Evolutionary conservation across 2,329 filamentous ascomycete genomes (phyloP).

Genomic region (Epichloe gansuensis): DNA sequence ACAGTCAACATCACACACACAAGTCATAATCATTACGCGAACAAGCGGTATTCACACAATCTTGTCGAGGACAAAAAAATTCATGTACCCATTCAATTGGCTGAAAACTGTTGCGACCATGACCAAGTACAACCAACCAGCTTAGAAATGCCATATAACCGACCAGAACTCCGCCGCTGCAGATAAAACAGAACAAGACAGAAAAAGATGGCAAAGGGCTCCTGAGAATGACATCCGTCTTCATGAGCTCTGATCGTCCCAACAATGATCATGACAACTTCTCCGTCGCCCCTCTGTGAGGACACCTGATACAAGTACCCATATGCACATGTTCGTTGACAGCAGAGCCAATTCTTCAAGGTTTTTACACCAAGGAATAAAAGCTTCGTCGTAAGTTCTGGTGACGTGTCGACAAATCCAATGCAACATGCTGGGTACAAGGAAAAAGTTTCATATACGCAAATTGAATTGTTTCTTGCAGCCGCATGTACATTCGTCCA

Average conservation of each 20-base stretch:
- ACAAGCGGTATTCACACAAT: no score
- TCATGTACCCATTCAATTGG: neutral
- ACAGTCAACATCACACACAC: no score
- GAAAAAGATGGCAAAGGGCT: conserved; percentile 8
- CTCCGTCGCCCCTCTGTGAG: no score
- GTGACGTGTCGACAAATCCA: neutral
- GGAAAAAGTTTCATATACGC: neutral
- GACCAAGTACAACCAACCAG: conserved; percentile 12
- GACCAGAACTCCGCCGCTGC: conserved; percentile 24
- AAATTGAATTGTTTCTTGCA: neutral
- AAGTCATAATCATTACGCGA: no score
- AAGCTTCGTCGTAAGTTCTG: neutral
- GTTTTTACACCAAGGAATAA: no score
- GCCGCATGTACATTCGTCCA: neutral
- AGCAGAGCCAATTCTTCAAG: no score
- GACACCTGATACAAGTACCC: no score
- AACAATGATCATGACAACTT: no score
- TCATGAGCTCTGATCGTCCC: neutral
- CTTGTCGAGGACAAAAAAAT: no score
- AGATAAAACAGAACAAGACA: conserved; percentile 8
- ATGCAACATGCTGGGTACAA: neutral
- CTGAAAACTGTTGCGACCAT: neutral
- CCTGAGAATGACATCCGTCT: conserved; percentile 15
- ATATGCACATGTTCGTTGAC: no score
- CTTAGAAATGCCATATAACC: conserved; percentile 14